Conservation (phyloP, 768 basidiomycete species). For the Galerina sulciceps region DNA sequence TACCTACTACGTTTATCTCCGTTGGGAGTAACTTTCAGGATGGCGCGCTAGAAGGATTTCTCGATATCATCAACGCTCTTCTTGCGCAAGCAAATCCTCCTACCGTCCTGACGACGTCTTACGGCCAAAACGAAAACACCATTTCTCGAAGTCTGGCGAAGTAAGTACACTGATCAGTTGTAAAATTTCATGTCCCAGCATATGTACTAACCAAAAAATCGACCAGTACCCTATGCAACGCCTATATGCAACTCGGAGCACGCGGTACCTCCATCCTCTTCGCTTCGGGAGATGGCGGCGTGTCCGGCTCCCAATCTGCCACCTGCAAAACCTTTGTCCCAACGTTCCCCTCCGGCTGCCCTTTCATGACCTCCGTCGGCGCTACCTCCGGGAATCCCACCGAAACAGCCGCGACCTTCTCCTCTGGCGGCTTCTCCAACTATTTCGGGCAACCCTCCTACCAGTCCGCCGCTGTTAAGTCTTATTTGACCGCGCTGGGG, state of each 20-base stretch:
- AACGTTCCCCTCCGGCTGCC: conserved; percentile 40
- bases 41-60: conserved; percentile 34
- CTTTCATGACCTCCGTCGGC: conserved; percentile 54
- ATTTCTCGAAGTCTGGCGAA: conserved; percentile 38
- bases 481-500: conserved; percentile 40
- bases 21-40: conserved; percentile 33
- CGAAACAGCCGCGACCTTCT: conserved; percentile 46
- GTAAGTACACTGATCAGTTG: neutral
- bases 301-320: conserved; percentile 33
- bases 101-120: conserved; percentile 44
- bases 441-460: conserved; percentile 39
- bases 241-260: conserved; percentile 57
- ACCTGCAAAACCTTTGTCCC: conserved; percentile 29
- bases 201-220: neutral
- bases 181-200: neutral
- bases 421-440: conserved; percentile 54
- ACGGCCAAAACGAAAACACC: conserved; percentile 45
- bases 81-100: conserved; percentile 32
- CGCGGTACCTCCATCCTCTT: conserved; percentile 64
- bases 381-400: conserved; percentile 43
- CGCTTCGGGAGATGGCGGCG: conserved; percentile 63
- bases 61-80: conserved; percentile 36
- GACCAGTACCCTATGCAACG: conserved; percentile 34
- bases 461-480: conserved; percentile 40
- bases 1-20: conserved; percentile 36